These are phyloP conservation scores for Aristolochia contorta DNA, from an alignment of 164 flowering plant species.

Conservation along the genomic window DNA sequence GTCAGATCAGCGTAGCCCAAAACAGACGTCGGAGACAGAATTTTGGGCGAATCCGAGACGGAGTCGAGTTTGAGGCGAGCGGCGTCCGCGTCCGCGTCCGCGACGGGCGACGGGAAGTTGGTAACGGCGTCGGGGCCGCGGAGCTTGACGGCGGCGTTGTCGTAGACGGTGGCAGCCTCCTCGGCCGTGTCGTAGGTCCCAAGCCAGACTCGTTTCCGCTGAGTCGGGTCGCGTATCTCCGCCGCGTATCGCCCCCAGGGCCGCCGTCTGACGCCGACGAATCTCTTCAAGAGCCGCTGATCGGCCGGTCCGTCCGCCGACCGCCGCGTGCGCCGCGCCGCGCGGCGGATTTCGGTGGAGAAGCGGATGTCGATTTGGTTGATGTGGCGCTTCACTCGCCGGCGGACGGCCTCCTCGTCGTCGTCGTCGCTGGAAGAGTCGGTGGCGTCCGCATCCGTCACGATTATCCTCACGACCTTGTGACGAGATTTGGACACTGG, in stretches of 20 bases:
- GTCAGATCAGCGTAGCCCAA: constrained; percentile 23
- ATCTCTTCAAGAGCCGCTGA: constrained; percentile 3
- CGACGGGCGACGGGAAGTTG: constrained; percentile 21
- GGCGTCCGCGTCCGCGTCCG: not conserved
- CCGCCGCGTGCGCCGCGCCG: not conserved
- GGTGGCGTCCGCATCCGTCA: constrained; percentile 47
- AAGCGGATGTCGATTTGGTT: constrained; percentile 23
- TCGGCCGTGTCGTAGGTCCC: constrained; percentile 69
- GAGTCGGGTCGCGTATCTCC: constrained; percentile 59
- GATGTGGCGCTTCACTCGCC: constrained; percentile 43
- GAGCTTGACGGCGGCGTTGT: constrained; percentile 45
- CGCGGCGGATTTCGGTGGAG: not conserved
- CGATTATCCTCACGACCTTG: constrained; percentile 27
- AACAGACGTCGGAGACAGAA: constrained; percentile 56
- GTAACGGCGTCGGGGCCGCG: constrained; percentile 56
- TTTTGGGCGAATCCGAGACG: not conserved
- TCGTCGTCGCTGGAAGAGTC: constrained; percentile 56
- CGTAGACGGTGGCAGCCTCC: constrained; percentile 61
- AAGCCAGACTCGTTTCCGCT: constrained; percentile 52
- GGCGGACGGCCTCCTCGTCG: constrained; percentile 8
- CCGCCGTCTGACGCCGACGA: constrained; percentile 49
- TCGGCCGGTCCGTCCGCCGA: constrained; percentile 2
- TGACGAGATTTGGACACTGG: constrained; percentile 6
- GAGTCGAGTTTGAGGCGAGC: not conserved
- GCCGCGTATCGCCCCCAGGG: constrained; percentile 83